phyloP scores from a whole-genome alignment of 169 alveolate species.

The Cryptosporidium sp. region DNA sequence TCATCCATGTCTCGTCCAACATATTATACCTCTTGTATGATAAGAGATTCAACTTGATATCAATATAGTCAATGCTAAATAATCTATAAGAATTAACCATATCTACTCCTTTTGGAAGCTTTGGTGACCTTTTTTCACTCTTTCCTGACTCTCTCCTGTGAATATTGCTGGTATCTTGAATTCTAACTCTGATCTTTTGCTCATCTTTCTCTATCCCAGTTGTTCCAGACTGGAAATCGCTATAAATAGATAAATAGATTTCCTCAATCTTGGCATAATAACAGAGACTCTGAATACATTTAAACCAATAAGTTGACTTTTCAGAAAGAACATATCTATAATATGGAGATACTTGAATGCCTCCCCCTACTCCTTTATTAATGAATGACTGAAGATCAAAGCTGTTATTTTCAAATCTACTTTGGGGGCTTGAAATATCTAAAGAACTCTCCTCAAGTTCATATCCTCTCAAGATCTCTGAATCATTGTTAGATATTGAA shows the following conservation, averaged over 20 bases:
- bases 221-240: background rate
- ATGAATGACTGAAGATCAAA: conserved; percentile 30
- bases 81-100: conserved; percentile 22
- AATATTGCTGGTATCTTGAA: background rate
- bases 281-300: conserved; percentile 35
- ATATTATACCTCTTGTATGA: conserved; percentile 57
- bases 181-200: background rate
- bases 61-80: conserved; percentile 53
- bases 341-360: conserved; percentile 31
- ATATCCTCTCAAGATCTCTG: background rate
- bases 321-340: conserved; percentile 67
- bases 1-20: conserved; percentile 74
- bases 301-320: conserved; percentile 50
- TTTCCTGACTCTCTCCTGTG: background rate
- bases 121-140: conserved; percentile 7
- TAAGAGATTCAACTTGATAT: conserved; percentile 21
- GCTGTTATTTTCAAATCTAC: conserved; percentile 27
- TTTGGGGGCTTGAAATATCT: background rate
- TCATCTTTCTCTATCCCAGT: background rate
- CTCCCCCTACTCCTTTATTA: background rate
- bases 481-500: conserved; percentile 50
- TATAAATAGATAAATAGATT: conserved; percentile 48
- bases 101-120: conserved; percentile 29
- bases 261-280: conserved; percentile 43
- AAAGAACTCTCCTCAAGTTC: conserved; percentile 22